Conservation (phyloP, 2,329 filamentous ascomycete genomes). For the Verticillium klebahnii region DNA sequence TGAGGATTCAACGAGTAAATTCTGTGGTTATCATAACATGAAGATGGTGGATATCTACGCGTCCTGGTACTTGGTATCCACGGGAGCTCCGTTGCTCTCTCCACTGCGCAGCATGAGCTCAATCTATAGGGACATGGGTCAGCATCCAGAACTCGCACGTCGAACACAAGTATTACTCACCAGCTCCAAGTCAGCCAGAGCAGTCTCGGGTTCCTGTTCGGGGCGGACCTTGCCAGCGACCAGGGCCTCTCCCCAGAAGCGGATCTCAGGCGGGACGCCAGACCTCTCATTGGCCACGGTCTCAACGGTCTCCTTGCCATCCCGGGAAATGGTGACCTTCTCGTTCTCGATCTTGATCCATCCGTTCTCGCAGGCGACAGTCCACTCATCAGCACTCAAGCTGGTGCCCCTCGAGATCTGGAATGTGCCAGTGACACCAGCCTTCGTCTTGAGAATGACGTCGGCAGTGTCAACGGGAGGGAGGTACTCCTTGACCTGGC, state of each 20-base stretch:
- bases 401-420: constrained; percentile 53
- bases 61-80: neutral
- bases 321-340: constrained; percentile 42
- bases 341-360: neutral
- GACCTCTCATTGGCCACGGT: neutral
- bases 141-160: neutral
- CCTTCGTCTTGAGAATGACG: constrained; percentile 48
- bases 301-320: constrained; percentile 27
- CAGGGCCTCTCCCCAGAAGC: constrained; percentile 54
- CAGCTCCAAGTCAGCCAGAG: constrained; percentile 56
- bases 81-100: neutral
- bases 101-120: neutral
- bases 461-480: constrained; percentile 64
- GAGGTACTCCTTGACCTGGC: constrained; percentile 41
- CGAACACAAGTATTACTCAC: neutral
- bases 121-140: neutral
- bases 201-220: constrained; percentile 49
- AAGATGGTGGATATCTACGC: neutral
- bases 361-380: constrained; percentile 54
- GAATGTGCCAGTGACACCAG: constrained; percentile 53
- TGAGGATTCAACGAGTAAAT: too few relatives aligned
- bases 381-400: constrained; percentile 47
- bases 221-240: constrained; percentile 26
- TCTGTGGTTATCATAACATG: too few relatives aligned
- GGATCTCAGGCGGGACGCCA: constrained; percentile 38